Base-by-base conservation (phyloP, 495 filamentous ascomycete species). In the Neurospora discreta region DNA sequence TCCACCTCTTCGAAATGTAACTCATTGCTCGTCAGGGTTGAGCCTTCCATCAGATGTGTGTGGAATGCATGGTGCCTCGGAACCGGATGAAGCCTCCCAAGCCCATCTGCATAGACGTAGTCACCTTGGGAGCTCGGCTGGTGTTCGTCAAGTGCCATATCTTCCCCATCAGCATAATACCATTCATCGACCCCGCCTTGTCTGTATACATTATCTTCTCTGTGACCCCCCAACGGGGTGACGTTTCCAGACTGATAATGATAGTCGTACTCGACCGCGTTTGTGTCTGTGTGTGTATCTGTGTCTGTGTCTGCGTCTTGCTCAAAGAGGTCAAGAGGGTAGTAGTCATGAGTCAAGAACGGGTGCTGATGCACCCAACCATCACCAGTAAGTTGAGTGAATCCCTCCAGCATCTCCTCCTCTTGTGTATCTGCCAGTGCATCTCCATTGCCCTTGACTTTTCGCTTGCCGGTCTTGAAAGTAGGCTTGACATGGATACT, bases 41-140 rank as follows among this genome's bases (percentile, higher is more conserved):
- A 26, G 18, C 26, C 6, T 15, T 9, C 52, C 16, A 36, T 36
- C 26, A 33, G 26, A 65, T 26, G 6, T 4, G 52, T 15, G 15
- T 33, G 52, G 33, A 65, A 30, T 33, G 46, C 39, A 3, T n/a
- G 30, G 1, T 41, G 38, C 9, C 65, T 69, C 39, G 72, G 72
- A 26, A 77, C 36, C 6, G 67, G 73, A 60, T 73, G 77, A 5
- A 75, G 40, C 20, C 76, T 77, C 3, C 78, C 78, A 5, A 73
- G 44, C 3, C 70, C 73, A 39, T 80, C 78, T 15, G 74, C 70
- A 60, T 78, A 80, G 41, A 77, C 77, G 69, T 77, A 78, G 3
- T 74, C 75, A n/a, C 68, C 75, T 60, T 78, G 76, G 5, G 73
- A 76, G 33, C 52, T 65, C 52, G 52, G 30, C 72, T 74, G 15